These are phyloP conservation scores for Carex littledalei DNA, from an alignment of 176 grass and related monocot species.

Conservation along the genomic window DNA sequence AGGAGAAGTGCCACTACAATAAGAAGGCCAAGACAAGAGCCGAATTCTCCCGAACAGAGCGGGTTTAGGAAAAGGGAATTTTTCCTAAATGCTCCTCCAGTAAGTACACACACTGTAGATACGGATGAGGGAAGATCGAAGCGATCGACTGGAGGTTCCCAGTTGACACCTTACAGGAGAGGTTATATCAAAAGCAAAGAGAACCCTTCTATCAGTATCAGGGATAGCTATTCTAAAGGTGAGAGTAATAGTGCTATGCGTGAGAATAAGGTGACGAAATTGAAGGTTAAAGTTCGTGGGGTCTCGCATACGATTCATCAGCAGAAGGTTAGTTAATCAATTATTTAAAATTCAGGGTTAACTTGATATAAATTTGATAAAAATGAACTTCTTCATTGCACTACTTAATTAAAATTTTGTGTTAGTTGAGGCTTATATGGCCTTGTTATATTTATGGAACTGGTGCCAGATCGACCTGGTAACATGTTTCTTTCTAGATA, in stretches of 20 bases:
- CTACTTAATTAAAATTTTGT: no score
- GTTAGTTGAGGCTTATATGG: no score
- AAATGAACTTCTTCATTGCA: no score
- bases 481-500: no score
- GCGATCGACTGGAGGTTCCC: neutral
- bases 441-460: no score
- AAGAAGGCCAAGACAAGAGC: neutral
- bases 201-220: neutral
- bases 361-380: neutral
- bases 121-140: no score
- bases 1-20: neutral
- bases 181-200: neutral
- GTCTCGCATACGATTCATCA: conserved; percentile 42
- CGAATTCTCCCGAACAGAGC: neutral
- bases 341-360: neutral
- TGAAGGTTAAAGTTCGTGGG: conserved; percentile 75
- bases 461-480: no score
- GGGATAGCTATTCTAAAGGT: neutral
- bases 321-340: conserved; percentile 47
- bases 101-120: no score
- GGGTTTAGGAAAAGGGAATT: neutral
- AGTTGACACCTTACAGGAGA: neutral
- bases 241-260: neutral
- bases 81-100: neutral
- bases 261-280: conserved; percentile 39